phyloP scores from a whole-genome alignment of 2,329 filamentous ascomycete genomes.

The Fusarium hostae region DNA sequence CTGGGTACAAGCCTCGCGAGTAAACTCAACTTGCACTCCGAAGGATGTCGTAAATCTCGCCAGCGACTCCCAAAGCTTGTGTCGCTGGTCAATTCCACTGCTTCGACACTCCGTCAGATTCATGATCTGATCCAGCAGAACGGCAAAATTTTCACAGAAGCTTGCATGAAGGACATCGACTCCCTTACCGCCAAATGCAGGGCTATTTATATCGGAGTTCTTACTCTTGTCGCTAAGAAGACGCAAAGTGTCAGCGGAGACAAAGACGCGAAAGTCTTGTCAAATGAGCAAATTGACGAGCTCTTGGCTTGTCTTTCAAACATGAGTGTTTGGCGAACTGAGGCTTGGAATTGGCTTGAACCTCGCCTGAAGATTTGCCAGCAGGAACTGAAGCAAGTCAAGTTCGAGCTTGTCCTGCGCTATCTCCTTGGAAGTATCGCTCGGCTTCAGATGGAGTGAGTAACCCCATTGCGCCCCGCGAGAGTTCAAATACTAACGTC shows the following conservation, averaged over 20 bases:
- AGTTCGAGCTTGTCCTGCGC: slow-evolving; percentile 5
- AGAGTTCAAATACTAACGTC: accelerated
- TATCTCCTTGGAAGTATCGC: slow-evolving; percentile 10
- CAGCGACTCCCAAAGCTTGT: not conserved
- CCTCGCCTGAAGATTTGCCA: not conserved
- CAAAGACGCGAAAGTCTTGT: accelerated
- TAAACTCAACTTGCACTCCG: not conserved
- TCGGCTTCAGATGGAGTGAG: not conserved
- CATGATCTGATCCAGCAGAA: not conserved
- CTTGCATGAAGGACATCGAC: not conserved
- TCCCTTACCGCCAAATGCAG: not conserved
- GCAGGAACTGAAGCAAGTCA: slow-evolving; percentile 1
- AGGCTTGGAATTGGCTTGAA: not conserved
- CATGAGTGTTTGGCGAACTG: not conserved
- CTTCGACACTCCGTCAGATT: not conserved
- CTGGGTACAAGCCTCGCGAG: not conserved
- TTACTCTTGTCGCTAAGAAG: not conserved
- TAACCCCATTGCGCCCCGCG: accelerated
- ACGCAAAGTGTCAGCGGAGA: not conserved
- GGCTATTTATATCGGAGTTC: not conserved
- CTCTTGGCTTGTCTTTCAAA: not conserved
- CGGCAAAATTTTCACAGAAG: not conserved
- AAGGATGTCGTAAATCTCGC: not conserved
- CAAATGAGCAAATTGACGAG: accelerated
- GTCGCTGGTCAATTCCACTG: not conserved